These are phyloP conservation scores for Leccinum insolens DNA, from an alignment of 1,284 basidiomycete genomes.

Conservation along the genomic window DNA sequence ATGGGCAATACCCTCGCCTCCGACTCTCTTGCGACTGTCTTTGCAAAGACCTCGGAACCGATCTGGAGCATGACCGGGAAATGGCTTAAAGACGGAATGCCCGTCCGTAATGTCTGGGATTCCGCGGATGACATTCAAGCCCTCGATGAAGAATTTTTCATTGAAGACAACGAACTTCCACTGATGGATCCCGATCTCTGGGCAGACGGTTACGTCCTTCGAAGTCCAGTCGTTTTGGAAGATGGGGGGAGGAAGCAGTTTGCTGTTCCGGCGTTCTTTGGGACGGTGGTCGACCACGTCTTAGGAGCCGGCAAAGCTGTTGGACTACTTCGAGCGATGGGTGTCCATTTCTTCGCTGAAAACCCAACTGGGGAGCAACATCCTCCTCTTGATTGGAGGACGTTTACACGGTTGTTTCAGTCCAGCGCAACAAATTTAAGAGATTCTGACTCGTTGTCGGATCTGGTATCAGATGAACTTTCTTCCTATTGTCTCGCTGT, in stretches of 20 bases:
- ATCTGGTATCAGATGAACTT: conserved; percentile 65
- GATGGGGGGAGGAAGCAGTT: conserved; percentile 38
- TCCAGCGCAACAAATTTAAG: conserved; percentile 35
- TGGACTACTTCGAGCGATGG: conserved; percentile 64
- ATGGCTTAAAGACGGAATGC: conserved; percentile 81
- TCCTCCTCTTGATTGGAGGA: conserved; percentile 25
- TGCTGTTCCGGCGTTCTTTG: conserved; percentile 63
- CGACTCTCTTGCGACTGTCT: conserved; percentile 60
- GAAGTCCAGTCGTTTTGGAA: conserved; percentile 40
- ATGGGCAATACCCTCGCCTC: conserved; percentile 58
- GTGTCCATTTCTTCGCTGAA: conserved; percentile 29
- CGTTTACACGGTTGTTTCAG: conserved; percentile 37
- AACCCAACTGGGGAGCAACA: conserved; percentile 20
- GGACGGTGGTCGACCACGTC: conserved; percentile 57
- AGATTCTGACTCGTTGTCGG: conserved; percentile 62
- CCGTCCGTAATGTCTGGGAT: conserved; percentile 45
- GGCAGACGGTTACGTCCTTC: conserved; percentile 69
- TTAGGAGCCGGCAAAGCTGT: conserved; percentile 79
- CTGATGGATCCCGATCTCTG: conserved; percentile 79
- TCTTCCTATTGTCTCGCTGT: conserved; percentile 57
- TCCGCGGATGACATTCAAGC: conserved; percentile 27
- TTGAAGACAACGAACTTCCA: conserved; percentile 69
- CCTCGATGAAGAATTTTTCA: conserved; percentile 80
- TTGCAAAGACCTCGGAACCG: conserved; percentile 65
- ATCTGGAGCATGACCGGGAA: conserved; percentile 72